A percentile compares a stretch with the other conserved stretches of the same genome.
Evolutionary conservation across 257 asterid genomes (phyloP).

Genomic region (Nicotiana otophora): DNA sequence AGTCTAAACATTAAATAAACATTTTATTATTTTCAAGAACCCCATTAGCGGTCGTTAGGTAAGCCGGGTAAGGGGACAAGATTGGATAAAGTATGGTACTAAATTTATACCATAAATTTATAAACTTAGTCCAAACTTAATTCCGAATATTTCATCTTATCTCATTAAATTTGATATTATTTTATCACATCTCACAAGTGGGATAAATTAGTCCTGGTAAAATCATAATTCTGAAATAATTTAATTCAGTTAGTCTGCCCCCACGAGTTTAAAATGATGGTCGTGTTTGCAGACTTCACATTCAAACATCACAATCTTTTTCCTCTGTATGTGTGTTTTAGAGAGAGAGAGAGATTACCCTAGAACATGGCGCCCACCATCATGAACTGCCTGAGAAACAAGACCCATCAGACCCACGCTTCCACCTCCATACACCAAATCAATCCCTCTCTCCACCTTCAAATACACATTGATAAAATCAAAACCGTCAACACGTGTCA

Average conservation of each 20-base stretch:
- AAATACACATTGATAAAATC: conserved; percentile 14
- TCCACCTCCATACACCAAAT: conserved; percentile 98
- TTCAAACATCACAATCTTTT: not conserved
- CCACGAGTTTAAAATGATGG: conserved; percentile 23
- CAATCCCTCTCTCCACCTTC: conserved; percentile 87
- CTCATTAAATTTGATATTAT: too few relatives aligned
- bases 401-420: conserved; percentile 99
- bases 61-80: too few relatives aligned
- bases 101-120: too few relatives aligned
- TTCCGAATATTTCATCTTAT: too few relatives aligned
- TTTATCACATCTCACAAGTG: too few relatives aligned
- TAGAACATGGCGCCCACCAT: conserved; percentile 98
- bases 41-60: too few relatives aligned
- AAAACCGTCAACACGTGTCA: conserved; percentile 36
- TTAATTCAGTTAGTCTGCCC: too few relatives aligned
- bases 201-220: too few relatives aligned
- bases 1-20: not conserved
- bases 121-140: too few relatives aligned
- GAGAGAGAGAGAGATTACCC: conserved; percentile 35
- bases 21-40: too few relatives aligned
- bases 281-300: conserved; percentile 21
- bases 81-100: too few relatives aligned
- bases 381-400: conserved; percentile 99
- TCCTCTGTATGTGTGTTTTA: not conserved
- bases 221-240: too few relatives aligned